These are phyloP conservation scores for Claviceps sp. DNA, from an alignment of 2,329 filamentous ascomycete genomes.

Conservation along the genomic window DNA sequence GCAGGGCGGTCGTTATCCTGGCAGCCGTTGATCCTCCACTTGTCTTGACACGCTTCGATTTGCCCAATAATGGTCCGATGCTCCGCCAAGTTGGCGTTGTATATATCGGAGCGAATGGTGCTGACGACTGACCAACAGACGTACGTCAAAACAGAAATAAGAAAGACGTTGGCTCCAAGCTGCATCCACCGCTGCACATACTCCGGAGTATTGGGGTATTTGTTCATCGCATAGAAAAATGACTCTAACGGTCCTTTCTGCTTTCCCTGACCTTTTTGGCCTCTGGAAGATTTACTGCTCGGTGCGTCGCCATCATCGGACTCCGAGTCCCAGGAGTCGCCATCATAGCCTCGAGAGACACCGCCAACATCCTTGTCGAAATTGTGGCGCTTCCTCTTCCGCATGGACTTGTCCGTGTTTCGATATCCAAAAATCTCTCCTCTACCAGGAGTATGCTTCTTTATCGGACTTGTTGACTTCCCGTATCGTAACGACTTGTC, in stretches of 20 bases:
- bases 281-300: slow-evolving; percentile 11
- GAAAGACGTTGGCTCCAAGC: slow-evolving; percentile 48
- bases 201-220: slow-evolving; percentile 44
- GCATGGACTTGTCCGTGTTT: slow-evolving; percentile 25
- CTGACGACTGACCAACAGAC: slow-evolving; percentile 55
- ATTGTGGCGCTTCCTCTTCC: slow-evolving; percentile 40
- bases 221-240: slow-evolving; percentile 38
- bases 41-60: slow-evolving; percentile 57
- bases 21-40: slow-evolving; percentile 69
- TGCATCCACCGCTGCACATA: slow-evolving; percentile 47
- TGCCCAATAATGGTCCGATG: slow-evolving; percentile 57
- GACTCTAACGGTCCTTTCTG: slow-evolving; percentile 23
- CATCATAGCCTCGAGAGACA: slow-evolving; percentile 27
- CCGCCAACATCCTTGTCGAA: slow-evolving; percentile 39
- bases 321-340: slow-evolving; percentile 34
- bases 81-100: slow-evolving; percentile 55
- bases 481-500: slow-evolving; percentile 33
- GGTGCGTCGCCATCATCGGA: slow-evolving; percentile 25
- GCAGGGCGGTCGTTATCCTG: slow-evolving; percentile 53
- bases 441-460: slow-evolving; percentile 38
- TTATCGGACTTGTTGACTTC: slow-evolving; percentile 24
- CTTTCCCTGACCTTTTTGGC: slow-evolving; percentile 12
- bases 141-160: slow-evolving; percentile 45
- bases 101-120: slow-evolving; percentile 62
- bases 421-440: slow-evolving; percentile 46